Percentiles rank a stretch among this genome's conserved stretches.
phyloP scores from a whole-genome alignment of 78 protist species.

The Dictyostelium purpureum region DNA sequence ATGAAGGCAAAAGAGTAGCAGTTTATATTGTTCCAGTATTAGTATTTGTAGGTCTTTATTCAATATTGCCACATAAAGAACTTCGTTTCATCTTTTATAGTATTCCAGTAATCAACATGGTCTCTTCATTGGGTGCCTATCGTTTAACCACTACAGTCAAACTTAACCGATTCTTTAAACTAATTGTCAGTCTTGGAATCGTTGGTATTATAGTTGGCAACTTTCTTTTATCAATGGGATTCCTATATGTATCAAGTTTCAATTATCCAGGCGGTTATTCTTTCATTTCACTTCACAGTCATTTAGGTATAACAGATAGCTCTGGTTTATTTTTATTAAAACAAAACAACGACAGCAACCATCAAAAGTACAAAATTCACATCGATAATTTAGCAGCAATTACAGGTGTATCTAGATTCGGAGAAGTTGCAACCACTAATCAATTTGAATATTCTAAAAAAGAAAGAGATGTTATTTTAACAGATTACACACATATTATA shows the following conservation, averaged over 20 bases:
- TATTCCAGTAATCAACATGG: conserved; percentile 84
- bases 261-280: conserved; percentile 87
- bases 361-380: conserved; percentile 13
- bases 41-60: conserved; percentile 80
- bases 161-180: not conserved
- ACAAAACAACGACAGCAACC: not conserved
- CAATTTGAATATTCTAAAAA: conserved; percentile 11
- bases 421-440: conserved; percentile 26
- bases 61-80: conserved; percentile 94
- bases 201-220: not conserved
- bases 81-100: conserved; percentile 91
- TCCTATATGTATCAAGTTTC: conserved; percentile 19
- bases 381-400: conserved; percentile 80
- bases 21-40: conserved; percentile 10
- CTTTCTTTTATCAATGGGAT: not conserved
- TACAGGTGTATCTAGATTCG: conserved; percentile 80
- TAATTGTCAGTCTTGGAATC: not conserved
- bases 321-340: not conserved
- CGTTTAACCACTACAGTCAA: not conserved
- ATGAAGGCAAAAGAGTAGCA: not conserved
- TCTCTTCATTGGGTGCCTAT: conserved; percentile 50
- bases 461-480: conserved; percentile 32
- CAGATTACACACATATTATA: conserved; percentile 19
- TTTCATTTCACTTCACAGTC: not conserved
- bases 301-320: not conserved